A percentile compares a stretch with the other conserved stretches of the same genome.
Conservation (phyloP, 2,329 filamentous ascomycete species). For the Neoascochyta sp. region DNA sequence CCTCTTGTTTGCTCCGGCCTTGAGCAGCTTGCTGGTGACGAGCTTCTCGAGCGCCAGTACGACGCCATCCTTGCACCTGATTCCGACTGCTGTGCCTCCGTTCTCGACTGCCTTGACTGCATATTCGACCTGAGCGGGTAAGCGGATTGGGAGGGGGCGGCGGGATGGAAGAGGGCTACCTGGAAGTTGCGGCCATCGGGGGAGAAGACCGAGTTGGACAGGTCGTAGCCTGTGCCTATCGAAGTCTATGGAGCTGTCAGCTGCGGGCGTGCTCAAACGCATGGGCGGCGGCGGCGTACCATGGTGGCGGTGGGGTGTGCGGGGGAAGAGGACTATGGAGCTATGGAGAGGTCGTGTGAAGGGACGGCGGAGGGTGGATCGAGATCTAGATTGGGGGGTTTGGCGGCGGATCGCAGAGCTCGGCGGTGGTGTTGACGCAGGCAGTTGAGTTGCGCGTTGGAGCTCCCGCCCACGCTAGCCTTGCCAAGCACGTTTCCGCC, state of each 20-base stretch:
- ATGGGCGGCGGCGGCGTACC: constrained; percentile 19
- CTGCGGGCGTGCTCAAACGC: constrained; percentile 6
- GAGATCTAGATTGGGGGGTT: background rate
- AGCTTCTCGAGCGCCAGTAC: constrained; percentile 97
- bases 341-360: background rate
- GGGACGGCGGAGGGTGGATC: constrained; percentile 7
- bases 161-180: constrained; percentile 47
- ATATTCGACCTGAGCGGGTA: constrained; percentile 68
- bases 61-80: constrained; percentile 94
- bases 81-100: constrained; percentile 91
- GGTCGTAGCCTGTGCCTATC: constrained; percentile 99
- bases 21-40: constrained; percentile 89
- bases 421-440: constrained; percentile 21
- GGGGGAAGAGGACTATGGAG: background rate
- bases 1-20: constrained; percentile 92
- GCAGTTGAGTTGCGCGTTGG: constrained; percentile 32
- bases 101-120: constrained; percentile 98
- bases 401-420: constrained; percentile 4
- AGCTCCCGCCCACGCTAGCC: constrained; percentile 14
- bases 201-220: constrained; percentile 99
- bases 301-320: constrained; percentile 17
- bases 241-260: constrained; percentile 66
- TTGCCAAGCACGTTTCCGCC: too few species aligned
- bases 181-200: constrained; percentile 99
- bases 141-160: constrained; percentile 4